Base-by-base conservation (phyloP, 2,329 filamentous ascomycete species). In the Orbilia blumenaviensis region DNA sequence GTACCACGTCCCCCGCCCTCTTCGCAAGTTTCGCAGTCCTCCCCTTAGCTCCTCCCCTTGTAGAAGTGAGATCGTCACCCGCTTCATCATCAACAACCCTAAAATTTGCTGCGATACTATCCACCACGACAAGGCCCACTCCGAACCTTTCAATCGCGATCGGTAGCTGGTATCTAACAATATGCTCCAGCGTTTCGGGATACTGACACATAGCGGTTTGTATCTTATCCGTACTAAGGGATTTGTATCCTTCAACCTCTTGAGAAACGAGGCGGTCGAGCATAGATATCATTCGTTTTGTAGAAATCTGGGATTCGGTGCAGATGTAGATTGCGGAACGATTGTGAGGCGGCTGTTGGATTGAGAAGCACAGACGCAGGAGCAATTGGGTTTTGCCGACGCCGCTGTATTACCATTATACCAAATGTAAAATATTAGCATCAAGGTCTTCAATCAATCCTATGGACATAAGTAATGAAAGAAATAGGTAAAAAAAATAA, bases 371-470 rank as follows among this genome's bases (percentile, higher is more conserved):
- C 27, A 99, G 87, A 21, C 90, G 90, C 27, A 98, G 88, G 27
- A 98, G 89, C 81, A 97, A 89, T 83, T 99, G 95, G 0, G 95
- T 97, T 86, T 99, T 99, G 81, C 94, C 95, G 78, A 90, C 92
- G 80, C 94, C 95, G 81, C 90, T 91, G 78, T 18, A 48, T 29
- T 9, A 68, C 44, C 44, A 38, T 29, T 44, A 80, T 68, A 79
- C 78, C 54, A 41, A 6, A 42, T 42, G 9, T n/a, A n/a, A n/a
- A n/a, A n/a, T n/a, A 42, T 21, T 16, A 42, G 41, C 41, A 42
- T 42, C 38, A 38, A 38, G n/a, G 12, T 7, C 36, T 14, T 14
- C 36, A 41, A 41, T 46, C 27, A n/a, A 66, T 66, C 78, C 5
- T 10, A 41, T 41, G 14, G 16, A n/a, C 52, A 79, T 75, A 44